Evolutionary conservation across 257 asterid genomes (phyloP), one percentile per base, ranked within the genome.

Genomic region (Nicotiana paniculata): DNA sequence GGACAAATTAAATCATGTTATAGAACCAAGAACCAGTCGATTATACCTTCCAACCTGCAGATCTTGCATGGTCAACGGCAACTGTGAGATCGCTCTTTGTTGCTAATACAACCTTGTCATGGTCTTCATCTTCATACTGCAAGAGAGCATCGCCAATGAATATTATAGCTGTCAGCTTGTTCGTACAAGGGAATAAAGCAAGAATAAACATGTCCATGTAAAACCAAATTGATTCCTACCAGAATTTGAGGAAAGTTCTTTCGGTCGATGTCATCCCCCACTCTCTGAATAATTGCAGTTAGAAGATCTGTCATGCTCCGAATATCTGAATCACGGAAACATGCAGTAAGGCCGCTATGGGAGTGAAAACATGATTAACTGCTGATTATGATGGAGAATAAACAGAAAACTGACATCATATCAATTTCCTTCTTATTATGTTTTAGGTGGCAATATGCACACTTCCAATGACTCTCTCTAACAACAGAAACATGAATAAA

Each of bases 91-190:
- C 99, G 81, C 90, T 83, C 70, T 96, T 97, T 39, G 97, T 89
- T 83, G 97, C 97, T 81, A 96, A 92, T 59, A 96, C 85, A 63
- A 96, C 93, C 82, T 89, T 90, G 92, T 96, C 99, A 51, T 87
- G 85, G 83, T 96, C 99, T 83, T 93, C 98, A 26, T 96, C 99
- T 86, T 96, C 99, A 72, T 96, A 96, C 99, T 96, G 89, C 84
- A 86, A 51, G 12, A 61, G n/a, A 24, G 48, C 26, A 21, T 17
- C 57, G 58, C n/a, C n/a, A 54, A 57, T 63, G 57, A 77, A 28
- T 28, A 13, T 30, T 30, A 15, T 26, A 51, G 30, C 39, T 32
- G 33, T 57, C 35, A 53, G n/a, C 26, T 9, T 13, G 39, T 43
- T 30, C 48, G 51, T 33, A 1, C 6, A 77, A 81, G 17, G 57